Base-by-base conservation (phyloP, 2,329 filamentous ascomycete genomes). In the Aspergillus pseudoviridinutans region DNA sequence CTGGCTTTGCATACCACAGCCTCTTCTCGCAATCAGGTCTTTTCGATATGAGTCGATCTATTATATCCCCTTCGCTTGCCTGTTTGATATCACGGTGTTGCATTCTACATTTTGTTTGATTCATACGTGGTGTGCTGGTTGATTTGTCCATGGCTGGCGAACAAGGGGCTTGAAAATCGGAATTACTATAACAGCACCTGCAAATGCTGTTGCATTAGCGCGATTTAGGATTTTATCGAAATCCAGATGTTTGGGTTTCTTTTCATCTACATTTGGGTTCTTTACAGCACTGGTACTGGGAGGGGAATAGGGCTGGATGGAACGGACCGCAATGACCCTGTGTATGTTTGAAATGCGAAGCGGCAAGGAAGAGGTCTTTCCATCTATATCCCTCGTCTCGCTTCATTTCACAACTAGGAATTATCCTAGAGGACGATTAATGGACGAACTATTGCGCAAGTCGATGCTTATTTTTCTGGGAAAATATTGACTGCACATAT, bases 11-110 rank as follows among this genome's bases (percentile, higher is more conserved):
- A 38, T 20, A 50, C 32, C 54, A 53, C 32, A 38, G 32, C 41
- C 53, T 49, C 25, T 14, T 50, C 27, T 46, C 38, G 50, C 20
- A 27, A 32, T 14, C 28, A 49, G 49, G 58, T 28, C 27, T 46
- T 9, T 32, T 42, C 49, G 52, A 28, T 42, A 49, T 61, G 58
- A 53, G 55, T 61, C 53, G 54, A 59, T 59, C 44, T 58, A 58
- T 35, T 51, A 51, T 52, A 28, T 61, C 47, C 55, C 59, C 55
- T 54, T 54, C 58, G 54, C 57, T 56, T 53, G 51, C 56, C 49
- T 50, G 46, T 53, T 56, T 57, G 42, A 22, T 29, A 49, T 51
- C 46, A 56, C 28, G 55, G 41, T 29, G 52, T 53, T 54, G 58
- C 54, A 47, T 54, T 53, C 51, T 49, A 51, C 32, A 50, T 59